Evolutionary conservation across 106 monocot species (phyloP), one percentile per base, ranked within the genome.

Genomic region (Dendrobium chrysotoxum): DNA sequence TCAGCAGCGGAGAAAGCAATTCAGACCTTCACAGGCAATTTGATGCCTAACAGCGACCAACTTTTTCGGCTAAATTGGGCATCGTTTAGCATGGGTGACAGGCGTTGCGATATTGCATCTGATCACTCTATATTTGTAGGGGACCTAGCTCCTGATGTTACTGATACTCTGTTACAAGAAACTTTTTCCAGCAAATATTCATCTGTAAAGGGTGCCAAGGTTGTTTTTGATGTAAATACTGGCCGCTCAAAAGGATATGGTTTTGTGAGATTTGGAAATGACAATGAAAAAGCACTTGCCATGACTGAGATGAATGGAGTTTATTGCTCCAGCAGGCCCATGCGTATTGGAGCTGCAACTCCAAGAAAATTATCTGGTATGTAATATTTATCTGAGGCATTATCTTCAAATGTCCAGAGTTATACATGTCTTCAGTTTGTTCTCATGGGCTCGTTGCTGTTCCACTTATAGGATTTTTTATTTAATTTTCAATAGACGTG

Each of bases 91-190:
- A 84, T 81, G 73, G 90, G 93, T 0, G 90, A 93, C 57, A 86
- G 77, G 68, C 84, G 88, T 47, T 45, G 75, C 0, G 90, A 92
- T 81, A 82, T 85, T 66, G 84, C 82, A 78, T 83, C 81, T 54
- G 82, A 93, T 78, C 81, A 87, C 73, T 82, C 93, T 4, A 91
- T 93, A 47, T 93, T 93, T 84, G 93, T 93, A 9, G 93, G 93
- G 44, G 93, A 75, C 41, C 7, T 86, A 17, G 80, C 86, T 78
- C 71, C 86, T 72, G 86, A 86, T 80, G 86, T 83, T 61, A 83
- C 80, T 57, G 83, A 86, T 83, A 40, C 77, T 20, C 5, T 83
- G 13, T 71, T 86, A 41, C 86, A 83, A 80, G 86, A 86, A 77
- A 86, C 80, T 11, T 86, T 86, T 80, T 12, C 77, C 17, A 86